These are phyloP conservation scores for Medicago ruthenica DNA, from an alignment of 306 rosid species.

Conservation along the genomic window DNA sequence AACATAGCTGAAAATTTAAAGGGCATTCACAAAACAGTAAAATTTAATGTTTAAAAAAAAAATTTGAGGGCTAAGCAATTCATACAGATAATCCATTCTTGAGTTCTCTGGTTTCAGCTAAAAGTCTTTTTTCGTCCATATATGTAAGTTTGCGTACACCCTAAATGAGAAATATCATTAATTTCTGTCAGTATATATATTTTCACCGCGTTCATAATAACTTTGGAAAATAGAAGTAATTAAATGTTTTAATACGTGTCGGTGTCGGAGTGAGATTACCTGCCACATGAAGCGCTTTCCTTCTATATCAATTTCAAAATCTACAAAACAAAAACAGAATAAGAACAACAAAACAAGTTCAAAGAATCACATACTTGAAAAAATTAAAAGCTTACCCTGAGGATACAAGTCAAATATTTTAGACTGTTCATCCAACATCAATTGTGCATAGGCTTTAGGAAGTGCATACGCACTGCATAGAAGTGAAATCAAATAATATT, in stretches of 20 bases:
- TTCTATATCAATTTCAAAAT: constrained; percentile 59
- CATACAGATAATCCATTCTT: constrained; percentile 51
- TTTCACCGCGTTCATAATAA: not conserved
- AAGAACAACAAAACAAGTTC: not conserved
- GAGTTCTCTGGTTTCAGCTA: constrained; percentile 50
- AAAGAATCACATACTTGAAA: not conserved
- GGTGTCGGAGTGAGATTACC: constrained; percentile 42
- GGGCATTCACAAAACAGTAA: not conserved
- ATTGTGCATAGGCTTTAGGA: constrained; percentile 41
- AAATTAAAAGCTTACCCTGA: constrained; percentile 40
- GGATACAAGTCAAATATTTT: constrained; percentile 58
- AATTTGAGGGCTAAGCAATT: not conserved
- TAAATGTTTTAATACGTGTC: no score
- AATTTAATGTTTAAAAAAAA: not conserved
- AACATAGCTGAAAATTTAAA: not conserved
- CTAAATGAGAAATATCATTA: constrained; percentile 36
- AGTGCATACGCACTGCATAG: constrained; percentile 58
- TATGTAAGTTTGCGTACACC: constrained; percentile 60
- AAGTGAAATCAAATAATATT: not conserved
- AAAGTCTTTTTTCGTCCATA: constrained; percentile 55
- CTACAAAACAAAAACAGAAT: constrained; percentile 31
- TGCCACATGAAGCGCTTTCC: constrained; percentile 64
- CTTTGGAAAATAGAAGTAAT: not conserved
- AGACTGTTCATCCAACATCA: constrained; percentile 53
- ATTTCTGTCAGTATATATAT: not conserved